Evolutionary conservation across 306 rosid species (phyloP).

Genomic region (Vigna nakashimae): DNA sequence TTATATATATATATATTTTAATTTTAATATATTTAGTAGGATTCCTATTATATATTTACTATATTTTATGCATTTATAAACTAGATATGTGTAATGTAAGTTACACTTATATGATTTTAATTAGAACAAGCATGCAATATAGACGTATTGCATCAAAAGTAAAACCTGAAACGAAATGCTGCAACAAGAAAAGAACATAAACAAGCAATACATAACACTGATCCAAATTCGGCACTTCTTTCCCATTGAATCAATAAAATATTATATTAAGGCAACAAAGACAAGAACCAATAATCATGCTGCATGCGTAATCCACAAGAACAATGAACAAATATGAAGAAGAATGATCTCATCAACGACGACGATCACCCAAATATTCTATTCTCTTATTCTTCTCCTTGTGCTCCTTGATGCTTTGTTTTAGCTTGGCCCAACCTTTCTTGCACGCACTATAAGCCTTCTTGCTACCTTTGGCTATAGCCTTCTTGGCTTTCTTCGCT

Average conservation of each 20-base stretch:
- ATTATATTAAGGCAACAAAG: not conserved
- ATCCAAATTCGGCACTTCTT: not conserved
- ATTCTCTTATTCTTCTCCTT: constrained; percentile 9
- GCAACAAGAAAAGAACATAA: not conserved
- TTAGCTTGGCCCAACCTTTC: constrained; percentile 47
- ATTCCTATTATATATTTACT: too few relatives aligned
- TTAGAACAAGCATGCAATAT: too few relatives aligned
- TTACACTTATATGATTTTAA: too few relatives aligned
- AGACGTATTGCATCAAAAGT: not conserved
- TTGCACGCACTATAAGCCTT: constrained; percentile 41
- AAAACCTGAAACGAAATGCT: not conserved
- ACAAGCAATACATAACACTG: not conserved
- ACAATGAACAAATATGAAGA: constrained; percentile 6
- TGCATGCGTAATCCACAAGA: not conserved
- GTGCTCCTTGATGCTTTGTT: constrained; percentile 22
- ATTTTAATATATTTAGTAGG: too few relatives aligned
- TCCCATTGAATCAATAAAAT: constrained; percentile 20
- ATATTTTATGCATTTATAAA: too few relatives aligned
- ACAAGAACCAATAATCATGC: constrained; percentile 6
- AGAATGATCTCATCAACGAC: not conserved
- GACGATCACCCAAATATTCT: constrained; percentile 46
- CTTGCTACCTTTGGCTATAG: constrained; percentile 17
- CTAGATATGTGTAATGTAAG: too few relatives aligned
- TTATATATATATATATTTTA: too few relatives aligned
- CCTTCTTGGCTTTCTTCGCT: constrained; percentile 44